phyloP scores from a whole-genome alignment of 352 stramenopile species.

The Phytophthora chlamydospora region DNA sequence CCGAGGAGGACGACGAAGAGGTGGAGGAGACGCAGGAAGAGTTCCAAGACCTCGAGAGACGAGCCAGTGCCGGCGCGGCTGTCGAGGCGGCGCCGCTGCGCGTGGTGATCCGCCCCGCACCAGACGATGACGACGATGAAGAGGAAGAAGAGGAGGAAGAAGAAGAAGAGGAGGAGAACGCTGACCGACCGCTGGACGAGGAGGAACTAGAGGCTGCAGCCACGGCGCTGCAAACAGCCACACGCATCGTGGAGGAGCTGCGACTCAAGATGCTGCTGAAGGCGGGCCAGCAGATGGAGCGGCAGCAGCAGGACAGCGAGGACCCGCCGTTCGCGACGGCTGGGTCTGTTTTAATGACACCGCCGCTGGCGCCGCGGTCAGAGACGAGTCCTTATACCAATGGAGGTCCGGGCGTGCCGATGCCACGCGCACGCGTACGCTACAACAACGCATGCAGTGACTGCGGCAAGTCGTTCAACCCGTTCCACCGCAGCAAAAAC shows the following conservation, averaged over 20 bases:
- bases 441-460: slow-evolving; percentile 47
- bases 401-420: slow-evolving; percentile 44
- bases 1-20: slow-evolving; percentile 40
- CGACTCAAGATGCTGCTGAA: slow-evolving; percentile 62
- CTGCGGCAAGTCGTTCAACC: slow-evolving; percentile 71
- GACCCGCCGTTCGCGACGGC: slow-evolving; percentile 16
- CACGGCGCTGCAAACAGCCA: slow-evolving; percentile 58
- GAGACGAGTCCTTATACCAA: slow-evolving; percentile 1
- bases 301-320: slow-evolving; percentile 32
- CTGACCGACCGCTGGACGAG: slow-evolving; percentile 41
- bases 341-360: slow-evolving; percentile 8
- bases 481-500: slow-evolving; percentile 71
- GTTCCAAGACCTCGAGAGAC: slow-evolving; percentile 32
- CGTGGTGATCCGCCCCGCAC: slow-evolving; percentile 18
- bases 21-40: slow-evolving; percentile 38
- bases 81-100: slow-evolving; percentile 14
- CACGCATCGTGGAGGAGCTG: slow-evolving; percentile 61
- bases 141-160: slow-evolving; percentile 47
- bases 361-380: slow-evolving; percentile 9
- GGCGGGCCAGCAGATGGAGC: slow-evolving; percentile 48
- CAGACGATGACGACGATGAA: slow-evolving; percentile 58
- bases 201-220: slow-evolving; percentile 54
- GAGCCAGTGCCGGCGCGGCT: slow-evolving; percentile 2
- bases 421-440: slow-evolving; percentile 41
- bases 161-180: slow-evolving; percentile 35